Base-by-base conservation (phyloP, 805 yeast species). In the Teunomyces kruisii region DNA sequence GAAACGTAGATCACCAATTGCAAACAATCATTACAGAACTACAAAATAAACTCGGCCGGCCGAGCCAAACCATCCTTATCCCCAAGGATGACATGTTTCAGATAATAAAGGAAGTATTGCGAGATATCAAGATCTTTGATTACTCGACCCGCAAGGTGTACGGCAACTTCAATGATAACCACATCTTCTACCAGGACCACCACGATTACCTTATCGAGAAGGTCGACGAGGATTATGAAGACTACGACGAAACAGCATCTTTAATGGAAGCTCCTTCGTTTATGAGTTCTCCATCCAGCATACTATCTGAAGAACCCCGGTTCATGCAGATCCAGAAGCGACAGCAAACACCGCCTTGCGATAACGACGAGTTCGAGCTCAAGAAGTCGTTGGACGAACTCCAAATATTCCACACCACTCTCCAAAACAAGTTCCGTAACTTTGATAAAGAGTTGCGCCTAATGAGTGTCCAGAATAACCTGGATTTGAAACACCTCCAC, bases 191-290 rank as follows among this genome's bases (percentile, higher is more conserved):
- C 42, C 40, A 43, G 14, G 52, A 50, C 38, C 46, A 48, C 37
- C 43, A 16, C 14, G 37, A 50, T 37, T 35, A 35, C 17, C 10
- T 42, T 15, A 31, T 52, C 6, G 43, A 48, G 22, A 28, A 44
- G 39, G 49, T 46, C 22, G 43, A 37, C 14, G 44, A 36, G 32
- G 40, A 36, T 24, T 57, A 54, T 5, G 48, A 51, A 16, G 61
- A 57, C 10, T 46, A 40, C 26, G 61, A 56, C 36, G 59, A 55
- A 10, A 45, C 51, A 1, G 54, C 47, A n/a, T 51, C 62, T n/a
- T 46, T 57, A 22, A 56, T 58, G 59, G 60, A 49, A 13, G 13
- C 38, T 3, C 28, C 49, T 1, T 30, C 27, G 7, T 14, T 27
- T 8, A 16, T 22, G 14, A 29, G 41, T 3, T 43, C 45, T 5